Evolutionary conservation across 106 monocot genomes (phyloP).

Genomic region (Dendrobium nobile): DNA sequence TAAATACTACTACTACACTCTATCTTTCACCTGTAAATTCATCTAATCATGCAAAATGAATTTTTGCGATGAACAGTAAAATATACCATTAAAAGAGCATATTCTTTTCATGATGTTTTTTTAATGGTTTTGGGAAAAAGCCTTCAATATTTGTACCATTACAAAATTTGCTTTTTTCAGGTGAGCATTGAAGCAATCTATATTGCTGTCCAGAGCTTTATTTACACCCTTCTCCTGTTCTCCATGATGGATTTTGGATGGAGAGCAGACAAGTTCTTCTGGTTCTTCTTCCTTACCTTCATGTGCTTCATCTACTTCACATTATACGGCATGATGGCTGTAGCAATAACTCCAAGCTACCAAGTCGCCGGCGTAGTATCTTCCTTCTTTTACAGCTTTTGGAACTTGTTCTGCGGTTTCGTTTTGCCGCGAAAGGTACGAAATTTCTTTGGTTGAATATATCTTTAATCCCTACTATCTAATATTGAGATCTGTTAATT

Average conservation of each 20-base stretch:
- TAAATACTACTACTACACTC: conserved; percentile 12
- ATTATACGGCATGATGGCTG: conserved; percentile 75
- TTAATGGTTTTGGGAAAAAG: neutral
- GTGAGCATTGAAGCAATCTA: conserved; percentile 62
- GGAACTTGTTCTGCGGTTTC: conserved; percentile 86
- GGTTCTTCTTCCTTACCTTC: conserved; percentile 66
- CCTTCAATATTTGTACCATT: too few relatives aligned
- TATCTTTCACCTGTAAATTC: neutral
- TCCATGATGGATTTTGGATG: conserved; percentile 75
- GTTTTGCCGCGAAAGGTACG: conserved; percentile 53
- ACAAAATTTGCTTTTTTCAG: conserved; percentile 21
- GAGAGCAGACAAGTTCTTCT: conserved; percentile 64
- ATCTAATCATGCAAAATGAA: neutral
- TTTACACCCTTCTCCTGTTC: conserved; percentile 55
- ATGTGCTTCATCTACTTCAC: conserved; percentile 65
- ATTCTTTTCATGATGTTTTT: neutral
- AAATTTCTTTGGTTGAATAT: neutral
- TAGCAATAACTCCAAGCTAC: conserved; percentile 54
- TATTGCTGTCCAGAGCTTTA: conserved; percentile 33
- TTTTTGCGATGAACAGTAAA: too few relatives aligned
- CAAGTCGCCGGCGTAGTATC: conserved; percentile 42
- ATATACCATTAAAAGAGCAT: neutral
- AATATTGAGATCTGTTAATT: too few relatives aligned
- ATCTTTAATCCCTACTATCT: too few relatives aligned
- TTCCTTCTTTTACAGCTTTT: conserved; percentile 57